A percentile compares a stretch with the other conserved stretches of the same genome.
phyloP scores from a whole-genome alignment of 495 filamentous ascomycete species.

The Hyphodiscus hymeniophilus region DNA sequence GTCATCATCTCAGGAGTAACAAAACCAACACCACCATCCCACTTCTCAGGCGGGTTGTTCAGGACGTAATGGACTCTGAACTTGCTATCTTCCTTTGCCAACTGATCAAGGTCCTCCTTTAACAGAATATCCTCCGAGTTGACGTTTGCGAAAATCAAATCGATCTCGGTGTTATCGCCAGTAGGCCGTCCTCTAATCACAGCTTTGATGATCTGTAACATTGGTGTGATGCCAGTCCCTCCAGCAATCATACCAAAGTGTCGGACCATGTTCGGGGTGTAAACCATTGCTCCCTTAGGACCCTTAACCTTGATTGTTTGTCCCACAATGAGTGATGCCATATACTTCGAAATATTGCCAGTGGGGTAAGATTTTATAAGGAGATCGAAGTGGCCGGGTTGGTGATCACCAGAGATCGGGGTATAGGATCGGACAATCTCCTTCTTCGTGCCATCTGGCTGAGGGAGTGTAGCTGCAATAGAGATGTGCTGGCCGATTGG shows the following conservation, averaged over 20 bases:
- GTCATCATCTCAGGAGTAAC: constrained; percentile 94
- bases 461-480: constrained; percentile 65
- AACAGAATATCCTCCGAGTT: constrained; percentile 87
- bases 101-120: constrained; percentile 77
- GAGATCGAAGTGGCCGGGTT: constrained; percentile 91
- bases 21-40: constrained; percentile 86
- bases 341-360: constrained; percentile 90
- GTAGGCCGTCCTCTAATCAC: constrained; percentile 75
- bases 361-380: constrained; percentile 96
- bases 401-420: constrained; percentile 85
- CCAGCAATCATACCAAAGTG: constrained; percentile 97
- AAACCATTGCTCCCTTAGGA: constrained; percentile 95
- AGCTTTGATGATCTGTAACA: constrained; percentile 90
- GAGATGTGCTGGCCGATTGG: constrained; percentile 99
- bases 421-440: constrained; percentile 95
- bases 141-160: constrained; percentile 95
- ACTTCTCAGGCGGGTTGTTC: constrained; percentile 88
- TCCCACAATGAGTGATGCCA: constrained; percentile 72
- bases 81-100: constrained; percentile 64
- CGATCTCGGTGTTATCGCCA: constrained; percentile 79
- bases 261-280: constrained; percentile 87
- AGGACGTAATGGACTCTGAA: constrained; percentile 91
- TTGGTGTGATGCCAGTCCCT: constrained; percentile 95
- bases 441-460: constrained; percentile 59
- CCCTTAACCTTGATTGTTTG: constrained; percentile 83